Evolutionary conservation across 306 rosid genomes (phyloP).

Genomic region (Gastrolobium villosum): DNA sequence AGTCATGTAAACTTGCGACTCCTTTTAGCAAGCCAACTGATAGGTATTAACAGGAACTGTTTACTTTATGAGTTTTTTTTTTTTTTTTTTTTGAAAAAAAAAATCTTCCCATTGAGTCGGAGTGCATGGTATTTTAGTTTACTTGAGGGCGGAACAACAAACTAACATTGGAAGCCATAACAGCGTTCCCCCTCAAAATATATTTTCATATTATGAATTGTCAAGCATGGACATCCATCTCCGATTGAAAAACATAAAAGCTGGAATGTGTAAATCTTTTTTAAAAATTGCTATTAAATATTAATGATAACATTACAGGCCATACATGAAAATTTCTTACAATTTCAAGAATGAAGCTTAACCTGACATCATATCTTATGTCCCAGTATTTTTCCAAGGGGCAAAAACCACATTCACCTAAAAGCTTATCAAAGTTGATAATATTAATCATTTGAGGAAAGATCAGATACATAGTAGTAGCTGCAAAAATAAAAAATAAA

Average conservation of each 20-base stretch:
- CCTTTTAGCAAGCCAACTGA: background rate
- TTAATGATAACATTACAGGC: constrained; percentile 14
- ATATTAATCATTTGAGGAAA: background rate
- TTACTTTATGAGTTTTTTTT: too few relatives aligned
- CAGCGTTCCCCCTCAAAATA: constrained; percentile 13
- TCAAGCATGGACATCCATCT: constrained; percentile 23
- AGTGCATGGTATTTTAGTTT: too few relatives aligned
- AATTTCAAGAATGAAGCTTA: constrained; percentile 32
- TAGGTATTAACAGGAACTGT: background rate
- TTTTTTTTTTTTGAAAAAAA: too few relatives aligned
- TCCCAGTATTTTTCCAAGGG: background rate
- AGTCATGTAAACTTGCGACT: background rate
- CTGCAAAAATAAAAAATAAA: too few relatives aligned
- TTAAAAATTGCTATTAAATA: constrained; percentile 28
- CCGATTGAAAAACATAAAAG: background rate
- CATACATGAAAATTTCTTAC: constrained; percentile 30
- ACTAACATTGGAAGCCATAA: constrained; percentile 1
- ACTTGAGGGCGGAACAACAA: background rate
- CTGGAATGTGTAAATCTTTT: constrained; percentile 27
- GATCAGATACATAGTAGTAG: background rate
- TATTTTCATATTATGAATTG: background rate
- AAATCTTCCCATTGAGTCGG: too few relatives aligned
- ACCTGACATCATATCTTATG: background rate
- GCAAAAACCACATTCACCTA: constrained; percentile 36
- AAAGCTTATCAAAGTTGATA: constrained; percentile 42